Evolutionary conservation across 2,329 filamentous ascomycete species (phyloP), one percentile per base, ranked within the genome.

Genomic region (Alternaria arborescens): DNA sequence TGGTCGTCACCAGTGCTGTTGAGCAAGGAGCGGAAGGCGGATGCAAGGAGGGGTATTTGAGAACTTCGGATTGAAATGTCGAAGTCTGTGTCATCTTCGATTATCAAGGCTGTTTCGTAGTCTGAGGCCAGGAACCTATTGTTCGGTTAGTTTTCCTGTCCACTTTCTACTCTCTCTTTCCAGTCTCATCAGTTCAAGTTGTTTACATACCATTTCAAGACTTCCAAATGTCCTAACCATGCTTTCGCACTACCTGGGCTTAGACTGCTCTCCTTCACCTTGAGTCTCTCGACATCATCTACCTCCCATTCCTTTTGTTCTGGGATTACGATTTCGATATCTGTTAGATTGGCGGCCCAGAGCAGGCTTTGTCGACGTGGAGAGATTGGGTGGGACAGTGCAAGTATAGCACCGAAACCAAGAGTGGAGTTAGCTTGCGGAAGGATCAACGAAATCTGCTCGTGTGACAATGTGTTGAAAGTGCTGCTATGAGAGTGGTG

Each of bases 181-280:
- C 36, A n/a, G 2, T 1, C 10, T 30, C n/a, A 4, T 32, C n/a
- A 16, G 16, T 22, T 24, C 12, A 40, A 11, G 10, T 6, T 30
- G n/a, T 24, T 5, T 8, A 59, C 63, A 41, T 65, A 75, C 74
- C 72, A 76, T 58, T 62, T 71, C 46, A 82, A 59, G 3, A 74
- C 77, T 55, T 78, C 73, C 41, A 80, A 65, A 64, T 82, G 80
- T 22, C 78, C 78, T 53, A 81, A 66, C 79, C 79, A 81, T 14
- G 80, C 80, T 59, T 79, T 47, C 1, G 77, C 77, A 41, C 74
- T 78, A 8, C 79, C 79, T 34, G 65, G 71, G n/a, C 65, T 72
- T 18, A 80, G 74, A 1, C 41, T 68, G 18, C 71, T 78, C 6
- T 73, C 61, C 3, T 66, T 64, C 4, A 70, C 62, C 28, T 66